Base-by-base conservation (phyloP, 2,329 filamentous ascomycete species). In the Colletotrichum eleusines region DNA sequence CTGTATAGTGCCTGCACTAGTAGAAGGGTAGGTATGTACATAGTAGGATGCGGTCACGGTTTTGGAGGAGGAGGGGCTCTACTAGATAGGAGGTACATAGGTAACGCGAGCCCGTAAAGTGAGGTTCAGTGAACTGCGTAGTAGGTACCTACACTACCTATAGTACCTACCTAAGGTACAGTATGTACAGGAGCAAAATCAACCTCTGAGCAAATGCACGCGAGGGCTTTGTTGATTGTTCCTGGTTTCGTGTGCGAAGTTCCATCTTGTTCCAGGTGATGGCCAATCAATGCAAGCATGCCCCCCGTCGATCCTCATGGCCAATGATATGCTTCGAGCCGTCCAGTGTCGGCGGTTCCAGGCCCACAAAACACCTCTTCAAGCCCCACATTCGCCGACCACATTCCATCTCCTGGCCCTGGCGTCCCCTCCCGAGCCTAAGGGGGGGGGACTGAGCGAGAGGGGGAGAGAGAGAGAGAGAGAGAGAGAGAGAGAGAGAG, bases 201-300 rank as follows among this genome's bases (percentile, higher is more conserved):
- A 50, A 50, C 23, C 23, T 31, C 33, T 58, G 62, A 18, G 26
- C 33, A 42, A 40, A 50, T 44, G 51, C 60, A 58, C 20, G 23
- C 16, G 44, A 59, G 60, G 60, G 53, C 42, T 69, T 64, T 64
- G 60, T 58, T 35, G 40, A 58, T 64, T 42, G 66, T 66, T 46
- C 61, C 65, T 71, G 69, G 69, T 71, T 71, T 71, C 65, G 69
- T 71, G 69, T 71, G 58, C 69, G 69, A 63, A 69, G 66, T 69
- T 71, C 65, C 65, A 60, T 70, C 63, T 44, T 69, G 69, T 69
- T 71, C 69, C 69, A 71, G 69, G 69, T 71, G 65, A 11, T 46
- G 59, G 53, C 69, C 69, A 71, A 71, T 69, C 69, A 69, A 69
- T 64, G 69, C 69, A 33, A 40, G 31, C 35, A 44, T 18, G n/a